phyloP scores from a whole-genome alignment of 352 stramenopile species.

The Phytophthora ohioensis region DNA sequence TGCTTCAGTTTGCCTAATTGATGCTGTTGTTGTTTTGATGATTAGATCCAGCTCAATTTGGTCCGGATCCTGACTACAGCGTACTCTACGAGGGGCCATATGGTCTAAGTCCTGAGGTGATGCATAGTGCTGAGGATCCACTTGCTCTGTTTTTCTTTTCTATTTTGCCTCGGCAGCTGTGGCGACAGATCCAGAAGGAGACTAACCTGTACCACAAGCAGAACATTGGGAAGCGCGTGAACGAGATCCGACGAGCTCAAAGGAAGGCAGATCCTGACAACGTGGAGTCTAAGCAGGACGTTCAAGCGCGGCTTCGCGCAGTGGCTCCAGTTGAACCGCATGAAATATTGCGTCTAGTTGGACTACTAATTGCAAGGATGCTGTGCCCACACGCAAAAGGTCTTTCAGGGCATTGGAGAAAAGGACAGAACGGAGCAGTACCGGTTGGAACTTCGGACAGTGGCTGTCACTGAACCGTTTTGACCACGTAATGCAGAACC shows the following conservation, averaged over 20 bases:
- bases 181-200: neutral
- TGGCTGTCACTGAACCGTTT: neutral
- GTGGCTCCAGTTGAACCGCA: neutral
- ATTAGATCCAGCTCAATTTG: conserved; percentile 4
- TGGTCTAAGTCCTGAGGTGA: neutral
- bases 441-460: neutral
- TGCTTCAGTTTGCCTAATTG: neutral
- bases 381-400: neutral
- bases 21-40: neutral
- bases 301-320: neutral
- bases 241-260: neutral
- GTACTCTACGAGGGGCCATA: neutral
- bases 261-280: neutral
- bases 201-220: conserved; percentile 1
- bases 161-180: neutral
- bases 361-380: neutral
- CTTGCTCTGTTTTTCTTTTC: neutral
- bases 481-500: conserved; percentile 7
- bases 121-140: neutral
- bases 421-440: neutral
- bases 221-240: neutral
- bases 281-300: neutral
- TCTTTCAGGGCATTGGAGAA: neutral
- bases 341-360: neutral
- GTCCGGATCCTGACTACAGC: neutral